Evolutionary conservation across 768 basidiomycete species (phyloP), one percentile per base, ranked within the genome.

Genomic region (Tulasnella sp.): DNA sequence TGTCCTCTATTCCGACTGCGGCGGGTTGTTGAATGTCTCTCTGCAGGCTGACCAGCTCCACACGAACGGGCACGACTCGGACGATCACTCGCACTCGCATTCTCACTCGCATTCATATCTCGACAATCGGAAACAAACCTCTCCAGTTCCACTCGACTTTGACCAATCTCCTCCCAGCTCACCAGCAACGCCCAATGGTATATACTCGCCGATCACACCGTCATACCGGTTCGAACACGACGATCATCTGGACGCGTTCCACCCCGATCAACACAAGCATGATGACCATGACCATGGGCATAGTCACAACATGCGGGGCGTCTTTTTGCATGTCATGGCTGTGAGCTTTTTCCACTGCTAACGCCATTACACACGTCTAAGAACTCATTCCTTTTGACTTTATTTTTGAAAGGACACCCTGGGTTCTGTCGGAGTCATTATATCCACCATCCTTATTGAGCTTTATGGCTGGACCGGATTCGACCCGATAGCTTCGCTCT

Each of bases 381-480:
- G 74, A 39, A 52, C 76, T n/a, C 69, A 71, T 45, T 71, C 69
- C 52, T 49, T 42, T 6, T 14, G 49, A 3, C 19, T 49, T 22
- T n/a, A 7, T n/a, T 49, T 49, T n/a, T 19, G 17, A 49, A 78
- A 94, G 92, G 96, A 98, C 80, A 97, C 97, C 14, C 87, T 98
- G 11, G 97, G 97, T 67, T 97, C 96, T 22, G 96, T 99, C 29
- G 97, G 97, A 22, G 97, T 99, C 22, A 99, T 99, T 81, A 88
- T 98, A 72, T 99, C 97, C 34, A 99, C 97, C 1, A 85, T 99
- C 22, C 88, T 99, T 74, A 99, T 99, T 78, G 91, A 96, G 81
- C 91, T 90, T 78, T 99, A 97, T 80, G 97, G 97, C 31, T 99
- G 96, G 96, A 98, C 97, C 15, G 96, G 96, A 25, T 99, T 98